Conservation (phyloP, 345 rosid genomes). For the Syzygium jambos region DNA sequence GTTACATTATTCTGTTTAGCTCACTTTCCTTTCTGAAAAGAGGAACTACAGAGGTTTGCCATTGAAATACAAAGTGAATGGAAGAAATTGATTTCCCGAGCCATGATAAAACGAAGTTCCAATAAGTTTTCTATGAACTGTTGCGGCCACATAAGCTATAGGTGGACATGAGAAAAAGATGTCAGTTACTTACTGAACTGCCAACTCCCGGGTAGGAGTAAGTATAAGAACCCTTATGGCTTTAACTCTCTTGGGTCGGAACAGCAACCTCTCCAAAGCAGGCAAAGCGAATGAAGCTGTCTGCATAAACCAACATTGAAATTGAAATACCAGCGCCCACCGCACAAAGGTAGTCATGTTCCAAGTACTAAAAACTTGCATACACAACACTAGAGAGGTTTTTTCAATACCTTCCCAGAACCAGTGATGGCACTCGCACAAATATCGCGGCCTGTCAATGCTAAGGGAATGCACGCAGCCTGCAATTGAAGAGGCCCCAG, state of each 20-base stretch:
- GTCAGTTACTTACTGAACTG: slow-evolving; percentile 68
- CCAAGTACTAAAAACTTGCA: background rate
- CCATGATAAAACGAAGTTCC: background rate
- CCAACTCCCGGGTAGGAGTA: slow-evolving; percentile 91
- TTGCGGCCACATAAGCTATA: background rate
- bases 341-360: background rate
- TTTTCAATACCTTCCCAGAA: slow-evolving; percentile 71
- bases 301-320: slow-evolving; percentile 23
- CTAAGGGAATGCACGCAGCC: slow-evolving; percentile 93
- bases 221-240: slow-evolving; percentile 90
- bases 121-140: background rate
- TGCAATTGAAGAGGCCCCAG: slow-evolving; percentile 11
- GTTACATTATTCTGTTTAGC: background rate
- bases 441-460: slow-evolving; percentile 86
- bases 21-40: background rate
- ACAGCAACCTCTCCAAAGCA: slow-evolving; percentile 78
- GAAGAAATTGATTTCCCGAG: background rate
- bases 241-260: slow-evolving; percentile 74
- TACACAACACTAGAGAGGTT: background rate
- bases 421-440: slow-evolving; percentile 98
- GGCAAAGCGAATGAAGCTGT: slow-evolving; percentile 95
- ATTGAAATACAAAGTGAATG: background rate
- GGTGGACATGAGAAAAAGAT: background rate
- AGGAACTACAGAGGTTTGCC: background rate
- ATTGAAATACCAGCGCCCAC: background rate